Base-by-base conservation (phyloP, 805 yeast species). In the Ogataea pini region DNA sequence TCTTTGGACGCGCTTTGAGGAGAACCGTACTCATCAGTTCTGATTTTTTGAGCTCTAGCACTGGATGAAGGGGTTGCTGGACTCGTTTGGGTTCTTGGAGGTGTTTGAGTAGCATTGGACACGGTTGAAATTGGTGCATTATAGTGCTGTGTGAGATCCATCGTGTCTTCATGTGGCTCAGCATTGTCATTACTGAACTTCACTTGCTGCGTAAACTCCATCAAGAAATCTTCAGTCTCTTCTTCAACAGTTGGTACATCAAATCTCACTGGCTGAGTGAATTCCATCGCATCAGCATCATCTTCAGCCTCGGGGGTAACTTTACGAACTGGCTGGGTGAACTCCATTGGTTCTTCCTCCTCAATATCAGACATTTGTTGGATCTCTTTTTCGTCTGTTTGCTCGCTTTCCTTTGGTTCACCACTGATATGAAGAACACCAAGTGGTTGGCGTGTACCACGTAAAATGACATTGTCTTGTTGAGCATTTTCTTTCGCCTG, bases 231-330 rank as follows among this genome's bases (percentile, higher is more conserved):
- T 12, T 28, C 31, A 12, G 14, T 10, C 9, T 13, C 31, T 28
- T 28, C 31, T 28, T 28, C 31, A 10, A 10, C 31, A 10, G 31
- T 41, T 1, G 28, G 10, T n/a, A 25, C 41, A 6, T 32, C 43
- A 34, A 31, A 12, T 14, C 18, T 24, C 28, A 28, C 37, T 18
- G 50, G 37, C 24, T 41, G 49, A 9, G 51, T 48, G n/a, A 44
- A 18, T 19, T 60, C 62, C 60, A 59, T 58, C 60, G 58, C 57
- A 3, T 57, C 45, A 9, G 40, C 51, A 5, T 46, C 51, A 5
- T 46, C 50, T 6, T 47, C 48, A 17, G 44, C 50, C 12, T 43
- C 41, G 12, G 48, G 42, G 16, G 16, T 27, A 13, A 17, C 24
- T 17, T 17, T 18, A 3, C n/a, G 17, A 7, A n/a, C 36, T 12